Conservation (phyloP, 1,139 yeast genomes). For the Taphrina sp. region DNA sequence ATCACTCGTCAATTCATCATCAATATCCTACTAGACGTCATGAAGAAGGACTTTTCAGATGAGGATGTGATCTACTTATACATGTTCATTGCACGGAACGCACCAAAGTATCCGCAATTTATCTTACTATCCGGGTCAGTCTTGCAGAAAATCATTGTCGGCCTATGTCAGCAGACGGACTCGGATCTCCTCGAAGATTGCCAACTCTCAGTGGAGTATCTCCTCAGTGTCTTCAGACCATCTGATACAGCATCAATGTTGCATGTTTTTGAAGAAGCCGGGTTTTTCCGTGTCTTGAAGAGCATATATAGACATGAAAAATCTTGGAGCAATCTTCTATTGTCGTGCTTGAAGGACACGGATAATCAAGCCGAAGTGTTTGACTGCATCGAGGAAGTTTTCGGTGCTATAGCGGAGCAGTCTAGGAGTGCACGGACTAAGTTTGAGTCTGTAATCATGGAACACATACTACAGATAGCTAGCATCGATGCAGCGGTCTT, state of each 20-base stretch:
- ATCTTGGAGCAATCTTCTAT: slow-evolving; percentile 53
- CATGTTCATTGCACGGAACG: slow-evolving; percentile 70
- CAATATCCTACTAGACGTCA: slow-evolving; percentile 60
- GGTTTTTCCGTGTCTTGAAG: slow-evolving; percentile 59
- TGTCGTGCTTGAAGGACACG: slow-evolving; percentile 45
- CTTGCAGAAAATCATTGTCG: slow-evolving; percentile 52
- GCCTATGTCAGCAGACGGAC: slow-evolving; percentile 52
- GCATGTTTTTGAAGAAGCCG: slow-evolving; percentile 54
- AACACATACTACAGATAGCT: slow-evolving; percentile 36
- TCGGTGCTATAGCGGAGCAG: slow-evolving; percentile 33
- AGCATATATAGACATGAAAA: slow-evolving; percentile 57
- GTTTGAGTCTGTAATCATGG: slow-evolving; percentile 33
- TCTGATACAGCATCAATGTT: slow-evolving; percentile 51
- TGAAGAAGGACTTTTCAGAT: slow-evolving; percentile 44
- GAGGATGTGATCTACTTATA: slow-evolving; percentile 52
- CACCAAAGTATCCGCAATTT: slow-evolving; percentile 77
- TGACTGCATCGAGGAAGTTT: slow-evolving; percentile 42
- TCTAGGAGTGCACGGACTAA: slow-evolving; percentile 27
- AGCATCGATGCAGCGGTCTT: slow-evolving; percentile 35
- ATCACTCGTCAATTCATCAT: slow-evolving; percentile 65
- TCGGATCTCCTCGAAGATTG: slow-evolving; percentile 54
- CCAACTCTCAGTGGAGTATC: slow-evolving; percentile 68
- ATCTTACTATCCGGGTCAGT: slow-evolving; percentile 63
- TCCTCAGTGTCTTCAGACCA: slow-evolving; percentile 64
- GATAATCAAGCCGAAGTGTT: slow-evolving; percentile 39